Evolutionary conservation across 495 filamentous ascomycete species (phyloP), one percentile per base, ranked within the genome.

Genomic region (Trichoderma parareesei): DNA sequence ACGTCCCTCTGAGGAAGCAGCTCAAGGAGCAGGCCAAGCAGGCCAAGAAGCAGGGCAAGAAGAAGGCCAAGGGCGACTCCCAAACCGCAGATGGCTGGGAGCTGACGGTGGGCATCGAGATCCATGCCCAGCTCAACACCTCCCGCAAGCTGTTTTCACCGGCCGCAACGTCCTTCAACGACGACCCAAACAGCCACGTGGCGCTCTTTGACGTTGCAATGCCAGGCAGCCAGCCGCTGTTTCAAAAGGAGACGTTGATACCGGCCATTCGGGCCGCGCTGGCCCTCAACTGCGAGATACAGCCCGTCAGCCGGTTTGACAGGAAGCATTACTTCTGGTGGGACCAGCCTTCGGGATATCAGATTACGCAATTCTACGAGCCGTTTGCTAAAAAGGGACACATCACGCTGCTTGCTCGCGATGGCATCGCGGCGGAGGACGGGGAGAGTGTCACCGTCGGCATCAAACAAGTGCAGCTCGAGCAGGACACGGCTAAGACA

Each of bases 321-420:
- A 83, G 94, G 61, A 99, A 99, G 73, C 94, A 99, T 71, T 99
- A 99, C 73, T 97, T 97, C 76, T 95, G 97, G 76, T 93, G 92
- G 82, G 94, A 99, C 74, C 94, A 99, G 72, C 94, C 95, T 7
- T 80, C 88, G 0, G 94, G 94, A 0, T 99, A 98, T 75, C 94
- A 99, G 74, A 94, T 99, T 64, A 99, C 94, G 7, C 95, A 99
- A 71, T 98, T 92, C 76, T 97, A 85, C 69, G 83, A 91, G 68
- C 93, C 94, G 0, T 92, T 97, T 72, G 94, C 94, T 0, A 79
- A 80, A 64, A 78, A 92, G 69, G 95, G 94, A 35, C 76, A 75
- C 65, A 79, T 98, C 16, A 80, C 81, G 6, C 79, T 98, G 0
- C 85, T 81, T 65, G 74, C 84, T 18, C 81, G 91, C 70, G 94